Evolutionary conservation across 2,329 filamentous ascomycete species (phyloP), one percentile per base, ranked within the genome.

Genomic region (Hymenoscyphus linearis): DNA sequence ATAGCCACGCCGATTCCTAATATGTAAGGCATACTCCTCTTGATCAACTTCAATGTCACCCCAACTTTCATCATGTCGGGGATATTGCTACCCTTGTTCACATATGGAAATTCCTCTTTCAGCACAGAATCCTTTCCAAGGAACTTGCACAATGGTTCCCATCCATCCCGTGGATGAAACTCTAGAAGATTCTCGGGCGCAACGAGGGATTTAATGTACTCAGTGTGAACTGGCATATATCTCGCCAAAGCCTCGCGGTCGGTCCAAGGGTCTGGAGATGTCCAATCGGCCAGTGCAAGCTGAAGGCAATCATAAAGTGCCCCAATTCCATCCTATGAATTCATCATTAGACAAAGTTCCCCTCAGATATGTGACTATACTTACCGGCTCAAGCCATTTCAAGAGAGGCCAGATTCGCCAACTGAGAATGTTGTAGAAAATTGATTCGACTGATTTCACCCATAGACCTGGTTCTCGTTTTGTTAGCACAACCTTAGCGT

Each of bases 401-500:
- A 44, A 44, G 40, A 44, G 18, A 6, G 40, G 40, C 40, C 40
- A 44, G 10, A 22, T 44, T 44, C 40, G 40, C 40, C 40, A 52
- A 7, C 22, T 16, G 55, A 59, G 57, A 37, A 59, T 59, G 0
- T 14, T 14, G 12, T 52, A 52, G 18, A 36, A 22, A 1, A 47
- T 36, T 25, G 25, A 22, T 2, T 59, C 57, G 2, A 52, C 18
- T 4, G 57, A 53, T n/a, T 52, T 53, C 2, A 53, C 44, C 57
- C 57, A 59, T 53, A 14, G 14, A 25, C 18, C 31, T 22, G 47
- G 27, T 25, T 59, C 57, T 4, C 57, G 57, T 36, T 52, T 14
- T 4, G 47, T 52, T 7, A 59, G 44, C 2, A 59, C 22, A 5
- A 59, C 44, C 25, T 59, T 59, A 3, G 47, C 47, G 14, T 59